Evolutionary conservation across 176 grass and related monocot species (phyloP).

Genomic region (Hordeum vulgare): DNA sequence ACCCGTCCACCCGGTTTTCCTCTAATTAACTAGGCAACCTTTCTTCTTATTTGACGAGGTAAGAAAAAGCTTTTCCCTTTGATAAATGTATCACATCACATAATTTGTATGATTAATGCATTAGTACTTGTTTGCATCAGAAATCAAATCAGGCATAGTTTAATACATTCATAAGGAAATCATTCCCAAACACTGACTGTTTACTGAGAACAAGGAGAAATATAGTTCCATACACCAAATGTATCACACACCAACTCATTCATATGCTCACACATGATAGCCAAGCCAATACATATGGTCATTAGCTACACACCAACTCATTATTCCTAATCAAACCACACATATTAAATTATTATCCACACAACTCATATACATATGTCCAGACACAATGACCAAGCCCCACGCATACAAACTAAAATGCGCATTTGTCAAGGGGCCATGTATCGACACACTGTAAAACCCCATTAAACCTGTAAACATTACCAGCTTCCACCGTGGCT

Average conservation of each 20-base stretch:
- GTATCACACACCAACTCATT: neutral
- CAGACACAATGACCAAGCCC: neutral
- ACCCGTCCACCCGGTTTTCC: too few relatives aligned
- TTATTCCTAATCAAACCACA: neutral
- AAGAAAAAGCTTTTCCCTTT: too few relatives aligned
- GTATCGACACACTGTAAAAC: slow-evolving; percentile 44
- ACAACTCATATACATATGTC: neutral
- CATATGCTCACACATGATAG: neutral
- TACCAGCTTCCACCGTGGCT: slow-evolving; percentile 24
- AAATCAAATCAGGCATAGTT: neutral
- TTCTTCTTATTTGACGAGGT: too few relatives aligned
- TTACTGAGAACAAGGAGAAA: neutral
- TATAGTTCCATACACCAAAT: neutral
- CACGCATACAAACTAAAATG: neutral
- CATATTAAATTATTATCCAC: neutral
- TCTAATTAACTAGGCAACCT: too few relatives aligned
- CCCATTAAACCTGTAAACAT: slow-evolving; percentile 52
- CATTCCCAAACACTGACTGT: neutral
- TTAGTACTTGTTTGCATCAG: too few relatives aligned
- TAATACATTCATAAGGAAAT: neutral
- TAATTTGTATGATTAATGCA: too few relatives aligned
- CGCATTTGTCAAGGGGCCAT: slow-evolving; percentile 14
- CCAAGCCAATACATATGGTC: neutral
- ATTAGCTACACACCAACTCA: neutral
- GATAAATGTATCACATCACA: too few relatives aligned